phyloP scores from a whole-genome alignment of 441 rosid species.

The Bruguiera hainesii region DNA sequence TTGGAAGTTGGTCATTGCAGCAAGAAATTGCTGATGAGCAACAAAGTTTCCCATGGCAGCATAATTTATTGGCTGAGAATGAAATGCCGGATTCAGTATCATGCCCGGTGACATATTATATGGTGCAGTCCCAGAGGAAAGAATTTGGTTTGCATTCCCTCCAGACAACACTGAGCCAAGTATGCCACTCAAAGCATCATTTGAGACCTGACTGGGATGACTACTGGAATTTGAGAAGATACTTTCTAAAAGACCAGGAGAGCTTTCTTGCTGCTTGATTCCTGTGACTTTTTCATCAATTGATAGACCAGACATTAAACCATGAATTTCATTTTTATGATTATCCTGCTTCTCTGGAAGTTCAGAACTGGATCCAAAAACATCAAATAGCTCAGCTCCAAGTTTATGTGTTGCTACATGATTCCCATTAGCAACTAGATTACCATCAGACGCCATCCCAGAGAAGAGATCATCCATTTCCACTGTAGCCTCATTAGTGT shows the following conservation, averaged over 20 bases:
- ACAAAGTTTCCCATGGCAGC: constrained; percentile 66
- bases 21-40: constrained; percentile 83
- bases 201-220: constrained; percentile 33
- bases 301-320: constrained; percentile 74
- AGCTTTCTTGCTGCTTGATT: constrained; percentile 37
- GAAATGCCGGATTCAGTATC: constrained; percentile 61
- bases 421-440: constrained; percentile 36
- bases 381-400: constrained; percentile 55
- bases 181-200: constrained; percentile 44
- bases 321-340: constrained; percentile 40
- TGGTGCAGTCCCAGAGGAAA: constrained; percentile 50
- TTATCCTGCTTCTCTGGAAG: constrained; percentile 38
- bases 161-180: constrained; percentile 54
- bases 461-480: constrained; percentile 69
- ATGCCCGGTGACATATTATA: constrained; percentile 59
- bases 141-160: constrained; percentile 40
- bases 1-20: constrained; percentile 74
- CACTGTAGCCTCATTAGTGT: constrained; percentile 46
- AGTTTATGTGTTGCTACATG: constrained; percentile 25
- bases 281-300: constrained; percentile 41
- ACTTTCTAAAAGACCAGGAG: constrained; percentile 40
- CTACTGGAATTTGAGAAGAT: constrained; percentile 42
- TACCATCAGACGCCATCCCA: constrained; percentile 66
- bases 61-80: constrained; percentile 67
- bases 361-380: constrained; percentile 52